Evolutionary conservation across 2,329 filamentous ascomycete genomes (phyloP), one percentile per base, ranked within the genome.

Genomic region (Helicocarpus griseus): DNA sequence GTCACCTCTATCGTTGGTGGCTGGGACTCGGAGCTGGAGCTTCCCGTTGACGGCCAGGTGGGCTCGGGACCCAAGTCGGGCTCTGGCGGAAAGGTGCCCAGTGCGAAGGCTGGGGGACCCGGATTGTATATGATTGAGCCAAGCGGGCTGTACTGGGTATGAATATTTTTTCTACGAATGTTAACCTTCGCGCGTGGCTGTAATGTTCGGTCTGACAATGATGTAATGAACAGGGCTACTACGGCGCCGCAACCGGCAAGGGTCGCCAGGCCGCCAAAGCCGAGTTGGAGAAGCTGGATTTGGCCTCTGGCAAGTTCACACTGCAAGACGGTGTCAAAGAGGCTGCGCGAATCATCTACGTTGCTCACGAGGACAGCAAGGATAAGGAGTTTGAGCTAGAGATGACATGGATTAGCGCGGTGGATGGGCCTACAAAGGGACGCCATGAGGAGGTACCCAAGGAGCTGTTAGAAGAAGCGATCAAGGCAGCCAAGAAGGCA

Each of bases 301-400:
- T 98, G 53, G 77, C 82, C 50, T 84, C 83, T 9, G 86, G 82
- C 51, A 85, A 79, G 47, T 79, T 97, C 50, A 87, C 85, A 56
- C 76, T 98, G 54, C 77, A 86, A 65, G 84, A 97, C 65, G 93
- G 86, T 48, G 88, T 98, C 65, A 96, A 95, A 78, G 87, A 97
- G 77, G 93, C 93, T 31, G 93, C 93, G 52, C 79, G 89, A 56
- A 98, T 98, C 72, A 97, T 98, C 72, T 94, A 96, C 69, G 82
- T 95, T 54, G 90, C 91, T 46, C 93, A 98, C 68, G 93, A 97
- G 70, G 93, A 98, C 71, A 97, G 91, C 78, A 97, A 97, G 77
- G 93, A 97, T 74, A 98, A 98, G 78, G 93, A 97, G 59, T 98
- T 97, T 65, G 93, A 98, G 81, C 78, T 98, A 54, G 93, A 98